Evolutionary conservation across 169 alveolate species (phyloP), one percentile per base, ranked within the genome.

Genomic region (Plasmodium falciparum): DNA sequence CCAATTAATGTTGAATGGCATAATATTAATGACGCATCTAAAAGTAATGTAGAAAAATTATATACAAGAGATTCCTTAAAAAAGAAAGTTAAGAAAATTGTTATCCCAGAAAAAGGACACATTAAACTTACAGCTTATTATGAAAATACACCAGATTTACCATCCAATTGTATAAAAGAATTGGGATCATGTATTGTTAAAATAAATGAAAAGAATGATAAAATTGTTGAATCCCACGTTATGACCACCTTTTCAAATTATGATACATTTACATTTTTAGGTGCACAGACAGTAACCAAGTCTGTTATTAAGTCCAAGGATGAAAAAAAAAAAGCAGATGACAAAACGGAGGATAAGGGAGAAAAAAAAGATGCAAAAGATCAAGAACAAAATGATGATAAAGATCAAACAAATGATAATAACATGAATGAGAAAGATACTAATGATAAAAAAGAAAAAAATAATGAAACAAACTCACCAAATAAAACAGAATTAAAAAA

Each of bases 131-230:
- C 90, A 15, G 92, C 93, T 0, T 89, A 73, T n/a, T 78, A 85
- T 75, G 90, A 71, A 11, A 61, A 88, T 15, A 93, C 65, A 17
- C 88, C 93, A 20, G 85, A 66, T 4, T 45, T 92, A 4, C 85
- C 93, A 49, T 59, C 78, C 7, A 93, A 94, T 13, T 70, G 85
- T 56, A 88, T 90, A 0, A 50, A 92, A 20, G 91, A 92, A 22
- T 90, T 93, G 22, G 93, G 95, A 3, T 74, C 92, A 4, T 94
- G 94, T 5, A 85, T 92, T 88, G 93, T 94, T 6, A 76, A 93
- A 47, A 90, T 88, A 50, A 85, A 91, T 50, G 78, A 83, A 12
- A 91, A 89, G 17, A 88, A 89, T 63, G 91, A 93, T 43, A 88
- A 85, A 50, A 56, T 93, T 26, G 90, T 69, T 0, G 93, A 83